Base-by-base conservation (phyloP, 257 asterid genomes). In the Solanum neorickii region DNA sequence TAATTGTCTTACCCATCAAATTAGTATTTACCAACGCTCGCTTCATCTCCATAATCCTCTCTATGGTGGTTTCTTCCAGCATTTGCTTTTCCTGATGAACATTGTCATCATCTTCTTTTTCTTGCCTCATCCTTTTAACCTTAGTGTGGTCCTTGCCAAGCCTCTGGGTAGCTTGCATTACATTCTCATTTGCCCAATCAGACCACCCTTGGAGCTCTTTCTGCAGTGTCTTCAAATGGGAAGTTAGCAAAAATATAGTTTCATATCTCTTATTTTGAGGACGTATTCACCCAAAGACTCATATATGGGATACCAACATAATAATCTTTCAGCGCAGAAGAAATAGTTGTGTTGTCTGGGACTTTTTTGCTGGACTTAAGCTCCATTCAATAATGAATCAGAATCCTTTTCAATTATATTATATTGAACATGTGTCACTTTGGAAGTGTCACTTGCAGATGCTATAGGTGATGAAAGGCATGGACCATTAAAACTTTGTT, bases 41-140 rank as follows among this genome's bases (percentile, higher is more conserved):
- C 86, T 94, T 96, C 95, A 94, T 93, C 91, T 94, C 98, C 5
- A 92, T 65, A 52, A 93, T 89, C 91, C 96, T 91, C 88, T 94
- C 94, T 84, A 82, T 20, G 49, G 91, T 89, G 84, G 70, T 90
- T 87, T 96, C 98, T 89, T 93, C 98, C 92, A 90, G 76, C 16
- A 88, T 76, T 82, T 93, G 95, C 87, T 87, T 89, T 78, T 94
- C 96, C 91, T 89, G 93, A 60, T 91, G 92, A 85, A 88, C 62
- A 76, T 87, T 94, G 44, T 94, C 95, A 0, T 80, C 83, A 83
- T 93, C 96, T 86, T 91, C 95, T 78, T 90, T 95, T 89, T 94
- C 98, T 74, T 93, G 93, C 91, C 91, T 95, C 92, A 97, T 72
- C 86, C 86, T 90, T 91, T 91, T 94, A 94, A 95, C 65, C 91